These are phyloP conservation scores for Candida piceae DNA, from an alignment of 805 yeast genomes.

Conservation along the genomic window DNA sequence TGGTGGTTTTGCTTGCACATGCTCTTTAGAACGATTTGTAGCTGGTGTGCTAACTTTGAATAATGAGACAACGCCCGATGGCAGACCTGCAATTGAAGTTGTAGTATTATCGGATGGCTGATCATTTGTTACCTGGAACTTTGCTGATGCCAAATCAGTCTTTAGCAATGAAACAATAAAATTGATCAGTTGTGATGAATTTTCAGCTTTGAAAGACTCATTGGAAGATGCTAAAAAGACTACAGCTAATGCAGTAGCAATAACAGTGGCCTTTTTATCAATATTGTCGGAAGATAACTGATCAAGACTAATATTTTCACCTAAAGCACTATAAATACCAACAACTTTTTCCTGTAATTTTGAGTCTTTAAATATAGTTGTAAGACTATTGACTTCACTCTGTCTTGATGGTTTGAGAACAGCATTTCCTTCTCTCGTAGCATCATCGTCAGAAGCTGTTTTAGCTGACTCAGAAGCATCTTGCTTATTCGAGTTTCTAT, in stretches of 20 bases:
- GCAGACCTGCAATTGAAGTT: conserved; percentile 21
- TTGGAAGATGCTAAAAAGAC: conserved; percentile 28
- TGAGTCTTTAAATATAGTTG: conserved; percentile 13
- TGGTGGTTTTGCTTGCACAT: conserved; percentile 12
- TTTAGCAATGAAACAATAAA: conserved; percentile 16
- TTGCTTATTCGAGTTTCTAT: conserved; percentile 26
- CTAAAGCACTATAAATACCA: conserved; percentile 26
- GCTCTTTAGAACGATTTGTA: not conserved
- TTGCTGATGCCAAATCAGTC: too few species aligned
- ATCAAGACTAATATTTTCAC: conserved; percentile 23
- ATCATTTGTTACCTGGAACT: not conserved
- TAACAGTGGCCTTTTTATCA: conserved; percentile 20
- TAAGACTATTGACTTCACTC: not conserved
- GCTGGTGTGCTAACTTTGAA: conserved; percentile 19
- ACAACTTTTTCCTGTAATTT: conserved; percentile 4
- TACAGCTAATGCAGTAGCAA: conserved; percentile 37
- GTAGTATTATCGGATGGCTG: conserved; percentile 22
- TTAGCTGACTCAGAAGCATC: conserved; percentile 1
- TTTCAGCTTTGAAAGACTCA: conserved; percentile 13
- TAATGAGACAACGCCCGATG: conserved; percentile 27
- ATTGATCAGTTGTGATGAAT: conserved; percentile 15
- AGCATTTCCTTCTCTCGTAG: conserved; percentile 6
- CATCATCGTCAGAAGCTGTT: conserved; percentile 3
- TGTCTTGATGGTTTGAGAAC: too few species aligned
- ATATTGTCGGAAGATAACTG: conserved; percentile 3